phyloP scores from a whole-genome alignment of 805 yeast genomes.

The Zygoascus biomembranicola region DNA sequence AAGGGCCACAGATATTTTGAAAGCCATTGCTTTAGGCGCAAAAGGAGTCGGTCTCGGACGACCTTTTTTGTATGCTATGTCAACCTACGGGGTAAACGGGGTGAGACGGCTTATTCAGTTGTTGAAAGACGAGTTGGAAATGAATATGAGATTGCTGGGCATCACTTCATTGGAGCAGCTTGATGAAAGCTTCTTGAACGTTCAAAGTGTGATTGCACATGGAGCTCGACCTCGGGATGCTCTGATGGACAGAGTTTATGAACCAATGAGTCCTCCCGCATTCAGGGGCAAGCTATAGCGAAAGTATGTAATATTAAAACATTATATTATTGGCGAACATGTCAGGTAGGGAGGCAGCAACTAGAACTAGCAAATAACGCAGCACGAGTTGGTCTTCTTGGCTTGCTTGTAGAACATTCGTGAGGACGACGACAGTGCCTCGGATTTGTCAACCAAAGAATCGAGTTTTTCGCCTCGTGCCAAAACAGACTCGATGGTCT shows the following conservation, averaged over 20 bases:
- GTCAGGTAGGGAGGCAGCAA: too few species aligned
- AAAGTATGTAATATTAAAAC: neutral
- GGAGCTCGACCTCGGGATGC: slow-evolving; percentile 43
- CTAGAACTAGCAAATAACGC: slow-evolving; percentile 41
- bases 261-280: slow-evolving; percentile 43
- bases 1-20: slow-evolving; percentile 68
- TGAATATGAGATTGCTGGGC: slow-evolving; percentile 77
- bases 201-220: slow-evolving; percentile 35
- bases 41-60: slow-evolving; percentile 69
- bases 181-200: slow-evolving; percentile 54
- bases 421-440: slow-evolving; percentile 79
- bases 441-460: slow-evolving; percentile 88
- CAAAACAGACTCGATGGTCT: slow-evolving; percentile 87
- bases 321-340: neutral
- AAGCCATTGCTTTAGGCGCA: slow-evolving; percentile 72
- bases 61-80: slow-evolving; percentile 68
- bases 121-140: slow-evolving; percentile 59
- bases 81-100: slow-evolving; percentile 74
- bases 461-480: slow-evolving; percentile 96
- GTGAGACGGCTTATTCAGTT: slow-evolving; percentile 57
- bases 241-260: slow-evolving; percentile 48
- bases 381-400: slow-evolving; percentile 86
- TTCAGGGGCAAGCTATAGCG: slow-evolving; percentile 34
- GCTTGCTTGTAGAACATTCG: slow-evolving; percentile 97
- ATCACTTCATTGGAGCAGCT: slow-evolving; percentile 54